Evolutionary conservation across 495 filamentous ascomycete species (phyloP).

Genomic region (Tuber calosporum): DNA sequence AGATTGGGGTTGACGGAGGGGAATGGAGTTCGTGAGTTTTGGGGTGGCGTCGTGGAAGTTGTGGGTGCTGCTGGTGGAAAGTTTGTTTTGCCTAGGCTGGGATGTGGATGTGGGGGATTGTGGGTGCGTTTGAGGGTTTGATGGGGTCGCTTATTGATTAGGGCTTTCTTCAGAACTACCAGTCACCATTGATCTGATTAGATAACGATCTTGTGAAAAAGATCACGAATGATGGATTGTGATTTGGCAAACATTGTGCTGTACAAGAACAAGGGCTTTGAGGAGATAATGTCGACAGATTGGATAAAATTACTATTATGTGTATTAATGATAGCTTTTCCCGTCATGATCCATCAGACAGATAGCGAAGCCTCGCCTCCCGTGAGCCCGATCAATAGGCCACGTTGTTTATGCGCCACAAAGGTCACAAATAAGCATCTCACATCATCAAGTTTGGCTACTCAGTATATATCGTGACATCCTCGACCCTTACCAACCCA

Average conservation of each 20-base stretch:
- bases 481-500: slow-evolving; percentile 62
- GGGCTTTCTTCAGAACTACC: background rate
- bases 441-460: background rate
- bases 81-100: background rate
- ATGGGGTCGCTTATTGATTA: background rate
- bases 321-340: background rate
- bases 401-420: too few relatives aligned
- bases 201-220: background rate
- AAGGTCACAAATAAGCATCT: background rate
- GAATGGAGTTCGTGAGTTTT: background rate
- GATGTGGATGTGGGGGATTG: background rate
- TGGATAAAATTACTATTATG: background rate
- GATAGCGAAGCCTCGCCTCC: background rate
- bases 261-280: too few relatives aligned
- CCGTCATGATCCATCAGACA: background rate
- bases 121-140: background rate
- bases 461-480: slow-evolving; percentile 49
- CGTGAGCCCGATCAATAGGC: background rate
- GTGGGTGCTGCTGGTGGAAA: background rate
- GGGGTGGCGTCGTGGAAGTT: background rate
- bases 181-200: background rate
- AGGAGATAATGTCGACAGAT: background rate
- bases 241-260: background rate
- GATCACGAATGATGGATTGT: background rate
- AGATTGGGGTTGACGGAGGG: background rate